A percentile compares a stretch with the other conserved stretches of the same genome.
Evolutionary conservation across 495 filamentous ascomycete genomes (phyloP).

Genomic region (Margaritispora aquatica): DNA sequence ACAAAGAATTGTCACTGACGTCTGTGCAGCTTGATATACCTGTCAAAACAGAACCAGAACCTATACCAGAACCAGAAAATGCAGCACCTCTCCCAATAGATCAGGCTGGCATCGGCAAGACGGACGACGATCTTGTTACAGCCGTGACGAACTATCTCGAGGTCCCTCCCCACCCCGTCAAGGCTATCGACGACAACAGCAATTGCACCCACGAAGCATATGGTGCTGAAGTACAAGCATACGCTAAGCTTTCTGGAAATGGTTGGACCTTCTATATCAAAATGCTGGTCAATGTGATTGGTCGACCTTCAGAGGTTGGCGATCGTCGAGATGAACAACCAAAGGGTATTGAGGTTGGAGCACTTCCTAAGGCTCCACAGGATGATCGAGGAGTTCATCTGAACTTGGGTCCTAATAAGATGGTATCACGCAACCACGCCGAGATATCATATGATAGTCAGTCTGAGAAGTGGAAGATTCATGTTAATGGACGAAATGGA

Average conservation of each 20-base stretch:
- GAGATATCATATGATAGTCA: constrained; percentile 74
- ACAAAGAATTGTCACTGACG: not conserved
- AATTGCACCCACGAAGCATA: constrained; percentile 66
- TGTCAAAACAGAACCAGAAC: constrained; percentile 3
- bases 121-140: constrained; percentile 62
- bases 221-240: constrained; percentile 74
- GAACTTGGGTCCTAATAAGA: constrained; percentile 88
- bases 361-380: not conserved
- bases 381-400: constrained; percentile 58
- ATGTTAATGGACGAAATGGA: constrained; percentile 85
- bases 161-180: constrained; percentile 50
- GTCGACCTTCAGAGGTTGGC: constrained; percentile 60
- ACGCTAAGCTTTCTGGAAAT: constrained; percentile 84
- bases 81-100: constrained; percentile 12
- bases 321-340: constrained; percentile 8
- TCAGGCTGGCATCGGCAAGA: constrained; percentile 40
- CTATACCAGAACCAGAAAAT: constrained; percentile 6
- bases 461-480: constrained; percentile 66
- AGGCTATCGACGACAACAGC: constrained; percentile 66
- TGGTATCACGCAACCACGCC: constrained; percentile 84
- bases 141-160: constrained; percentile 65
- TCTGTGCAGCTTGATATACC: constrained; percentile 1
- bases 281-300: constrained; percentile 73
- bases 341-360: not conserved
- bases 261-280: constrained; percentile 96